These are phyloP conservation scores for Pseudofabraea citricarpa DNA, from an alignment of 2,329 filamentous ascomycete genomes.

Conservation along the genomic window DNA sequence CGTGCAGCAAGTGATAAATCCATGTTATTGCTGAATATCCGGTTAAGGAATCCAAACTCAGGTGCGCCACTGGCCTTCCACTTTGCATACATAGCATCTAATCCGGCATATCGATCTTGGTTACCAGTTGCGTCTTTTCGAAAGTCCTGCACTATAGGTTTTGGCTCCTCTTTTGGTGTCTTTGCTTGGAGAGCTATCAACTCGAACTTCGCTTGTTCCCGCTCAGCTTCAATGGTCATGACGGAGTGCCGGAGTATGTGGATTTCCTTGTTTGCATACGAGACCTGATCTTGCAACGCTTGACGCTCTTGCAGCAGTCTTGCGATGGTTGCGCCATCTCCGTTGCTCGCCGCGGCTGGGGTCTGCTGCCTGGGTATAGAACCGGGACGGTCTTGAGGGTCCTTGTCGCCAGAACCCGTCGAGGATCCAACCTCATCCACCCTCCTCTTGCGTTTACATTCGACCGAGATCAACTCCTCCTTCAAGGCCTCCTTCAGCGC, in stretches of 20 bases:
- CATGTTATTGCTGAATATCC: neutral
- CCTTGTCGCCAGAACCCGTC: neutral
- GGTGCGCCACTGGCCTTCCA: neutral
- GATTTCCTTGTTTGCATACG: neutral
- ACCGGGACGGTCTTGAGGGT: no score
- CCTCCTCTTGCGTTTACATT: constrained; percentile 1
- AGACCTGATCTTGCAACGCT: neutral
- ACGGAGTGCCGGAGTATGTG: neutral
- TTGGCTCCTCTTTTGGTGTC: neutral
- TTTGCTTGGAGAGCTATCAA: neutral
- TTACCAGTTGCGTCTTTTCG: neutral
- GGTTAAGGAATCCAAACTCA: neutral
- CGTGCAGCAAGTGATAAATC: constrained; percentile 1
- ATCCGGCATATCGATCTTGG: neutral
- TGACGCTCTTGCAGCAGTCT: neutral
- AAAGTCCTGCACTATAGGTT: neutral
- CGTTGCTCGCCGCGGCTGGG: neutral
- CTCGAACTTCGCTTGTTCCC: neutral
- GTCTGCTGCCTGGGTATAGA: no score
- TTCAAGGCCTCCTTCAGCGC: neutral
- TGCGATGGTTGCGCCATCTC: neutral
- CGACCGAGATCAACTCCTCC: neutral
- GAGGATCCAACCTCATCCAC: neutral
- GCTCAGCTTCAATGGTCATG: neutral
- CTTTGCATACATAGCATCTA: neutral